phyloP scores from a whole-genome alignment of 2,329 filamentous ascomycete genomes.

The Epichloe uncinata region DNA sequence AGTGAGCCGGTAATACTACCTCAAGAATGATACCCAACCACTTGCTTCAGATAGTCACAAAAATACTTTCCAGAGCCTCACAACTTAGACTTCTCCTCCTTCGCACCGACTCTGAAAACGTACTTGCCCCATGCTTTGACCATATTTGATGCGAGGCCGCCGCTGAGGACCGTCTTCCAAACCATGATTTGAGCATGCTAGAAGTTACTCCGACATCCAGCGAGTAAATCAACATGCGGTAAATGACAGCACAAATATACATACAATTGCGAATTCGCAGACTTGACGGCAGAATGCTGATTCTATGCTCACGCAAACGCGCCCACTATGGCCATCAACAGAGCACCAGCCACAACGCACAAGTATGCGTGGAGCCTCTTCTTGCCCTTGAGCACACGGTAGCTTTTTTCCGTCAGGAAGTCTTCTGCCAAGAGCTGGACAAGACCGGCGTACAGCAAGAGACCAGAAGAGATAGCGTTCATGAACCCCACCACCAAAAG shows the following conservation, averaged over 20 bases:
- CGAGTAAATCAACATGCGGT: too few relatives aligned
- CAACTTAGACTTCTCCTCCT: slow-evolving; percentile 4
- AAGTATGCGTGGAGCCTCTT: slow-evolving; percentile 49
- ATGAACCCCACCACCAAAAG: slow-evolving; percentile 75
- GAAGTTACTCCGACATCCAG: too few relatives aligned
- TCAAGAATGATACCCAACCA: too few relatives aligned
- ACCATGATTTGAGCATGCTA: too few relatives aligned
- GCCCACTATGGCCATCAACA: slow-evolving; percentile 58
- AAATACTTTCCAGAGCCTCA: background rate
- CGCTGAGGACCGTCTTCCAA: slow-evolving; percentile 21
- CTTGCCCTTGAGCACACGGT: slow-evolving; percentile 48
- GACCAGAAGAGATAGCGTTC: slow-evolving; percentile 71
- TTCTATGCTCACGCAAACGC: slow-evolving; percentile 46
- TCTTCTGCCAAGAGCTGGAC: slow-evolving; percentile 80
- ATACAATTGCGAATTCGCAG: too few relatives aligned
- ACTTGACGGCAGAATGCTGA: background rate
- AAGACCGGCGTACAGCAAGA: slow-evolving; percentile 69
- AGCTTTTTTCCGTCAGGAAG: slow-evolving; percentile 63
- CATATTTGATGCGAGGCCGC: slow-evolving; percentile 30
- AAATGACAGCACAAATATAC: too few relatives aligned
- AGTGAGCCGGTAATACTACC: too few relatives aligned
- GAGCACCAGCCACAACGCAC: slow-evolving; percentile 49
- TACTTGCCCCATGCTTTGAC: slow-evolving; percentile 51
- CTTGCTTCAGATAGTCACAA: too few relatives aligned
- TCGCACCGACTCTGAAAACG: slow-evolving; percentile 30